phyloP scores from a whole-genome alignment of 805 yeast genomes.

The Kuraishia borneana region DNA sequence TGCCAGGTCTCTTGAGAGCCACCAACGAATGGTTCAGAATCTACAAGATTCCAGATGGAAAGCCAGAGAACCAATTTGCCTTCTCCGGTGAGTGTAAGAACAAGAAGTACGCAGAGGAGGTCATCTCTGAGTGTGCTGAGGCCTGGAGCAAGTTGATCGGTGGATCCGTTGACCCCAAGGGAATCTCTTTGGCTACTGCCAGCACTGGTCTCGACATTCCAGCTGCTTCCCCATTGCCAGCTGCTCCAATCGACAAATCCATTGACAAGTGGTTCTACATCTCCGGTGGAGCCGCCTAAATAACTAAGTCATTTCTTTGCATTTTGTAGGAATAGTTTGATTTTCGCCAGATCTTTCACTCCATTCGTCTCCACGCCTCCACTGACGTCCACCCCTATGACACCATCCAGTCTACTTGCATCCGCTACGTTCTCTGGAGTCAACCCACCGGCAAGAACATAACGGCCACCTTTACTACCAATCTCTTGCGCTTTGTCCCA shows the following conservation, averaged over 20 bases:
- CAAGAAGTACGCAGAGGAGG: conserved; percentile 76
- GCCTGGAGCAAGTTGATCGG: conserved; percentile 73
- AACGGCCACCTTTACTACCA: conserved; percentile 24
- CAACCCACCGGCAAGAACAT: conserved; percentile 83
- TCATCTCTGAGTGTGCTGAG: conserved; percentile 69
- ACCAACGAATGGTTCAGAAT: conserved; percentile 98
- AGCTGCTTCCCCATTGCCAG: conserved; percentile 57
- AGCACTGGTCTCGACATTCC: conserved; percentile 46
- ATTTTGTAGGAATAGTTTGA: conserved; percentile 41
- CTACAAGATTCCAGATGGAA: conserved; percentile 96
- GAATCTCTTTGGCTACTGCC: conserved; percentile 58
- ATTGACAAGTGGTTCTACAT: conserved; percentile 98
- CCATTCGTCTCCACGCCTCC: conserved; percentile 89
- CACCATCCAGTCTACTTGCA: conserved; percentile 43
- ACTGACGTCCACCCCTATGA: conserved; percentile 88
- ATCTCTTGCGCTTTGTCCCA: conserved; percentile 47
- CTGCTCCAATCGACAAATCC: conserved; percentile 94
- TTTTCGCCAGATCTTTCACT: conserved; percentile 55
- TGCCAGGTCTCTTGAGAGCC: conserved; percentile 89
- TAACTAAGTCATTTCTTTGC: conserved; percentile 21
- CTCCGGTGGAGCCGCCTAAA: conserved; percentile 57
- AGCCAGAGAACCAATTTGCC: conserved; percentile 95
- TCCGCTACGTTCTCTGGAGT: conserved; percentile 56
- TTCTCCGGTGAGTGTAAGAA: conserved; percentile 87
- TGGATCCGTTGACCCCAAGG: conserved; percentile 56